phyloP scores from a whole-genome alignment of 164 flowering plant genomes.

The Nelumbo lutea region DNA sequence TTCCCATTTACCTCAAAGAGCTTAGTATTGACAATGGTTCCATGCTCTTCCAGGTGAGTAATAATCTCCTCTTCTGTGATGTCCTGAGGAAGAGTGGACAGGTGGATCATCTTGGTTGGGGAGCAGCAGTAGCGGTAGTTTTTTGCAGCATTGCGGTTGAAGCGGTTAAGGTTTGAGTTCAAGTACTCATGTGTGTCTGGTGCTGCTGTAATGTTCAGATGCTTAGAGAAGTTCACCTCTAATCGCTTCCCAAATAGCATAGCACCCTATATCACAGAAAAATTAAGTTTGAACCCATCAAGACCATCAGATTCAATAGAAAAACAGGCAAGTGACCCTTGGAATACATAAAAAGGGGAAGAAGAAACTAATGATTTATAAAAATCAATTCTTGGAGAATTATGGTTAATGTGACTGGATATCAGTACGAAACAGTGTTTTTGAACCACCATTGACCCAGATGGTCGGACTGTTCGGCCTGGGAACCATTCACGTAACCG shows the following conservation, averaged over 20 bases:
- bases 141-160: constrained; percentile 93
- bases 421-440: no score
- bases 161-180: constrained; percentile 93
- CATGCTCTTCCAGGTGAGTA: constrained; percentile 79
- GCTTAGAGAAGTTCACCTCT: constrained; percentile 96
- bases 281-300: background rate
- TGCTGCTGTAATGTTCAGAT: constrained; percentile 79
- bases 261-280: constrained; percentile 55
- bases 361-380: background rate
- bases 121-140: constrained; percentile 97
- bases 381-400: no score
- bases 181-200: constrained; percentile 83
- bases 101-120: constrained; percentile 95
- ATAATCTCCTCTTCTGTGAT: constrained; percentile 80
- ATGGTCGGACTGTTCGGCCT: no score
- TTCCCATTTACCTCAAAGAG: constrained; percentile 91
- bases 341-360: background rate
- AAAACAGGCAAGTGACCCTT: background rate
- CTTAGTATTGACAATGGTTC: constrained; percentile 68
- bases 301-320: background rate
- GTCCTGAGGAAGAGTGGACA: constrained; percentile 82
- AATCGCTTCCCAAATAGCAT: constrained; percentile 76
- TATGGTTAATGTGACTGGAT: no score
- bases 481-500: no score
- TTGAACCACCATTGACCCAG: no score